Percentiles rank a stretch among this genome's conserved stretches.
Conservation (phyloP, 1,139 yeast species). For the Taphrina sp. region DNA sequence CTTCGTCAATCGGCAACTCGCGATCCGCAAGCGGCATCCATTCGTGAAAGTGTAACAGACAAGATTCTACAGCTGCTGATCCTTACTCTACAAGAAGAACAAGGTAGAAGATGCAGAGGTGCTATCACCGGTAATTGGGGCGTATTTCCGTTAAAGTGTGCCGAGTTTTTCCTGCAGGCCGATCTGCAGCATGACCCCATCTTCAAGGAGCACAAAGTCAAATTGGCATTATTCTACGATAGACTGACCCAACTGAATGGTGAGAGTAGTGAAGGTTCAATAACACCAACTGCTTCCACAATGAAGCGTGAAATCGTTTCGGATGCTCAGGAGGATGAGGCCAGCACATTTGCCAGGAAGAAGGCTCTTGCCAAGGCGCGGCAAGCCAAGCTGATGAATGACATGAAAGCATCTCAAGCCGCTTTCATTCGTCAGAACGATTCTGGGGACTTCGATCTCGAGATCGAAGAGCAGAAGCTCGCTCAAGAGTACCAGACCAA, state of each 20-base stretch:
- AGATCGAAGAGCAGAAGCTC: conserved; percentile 41
- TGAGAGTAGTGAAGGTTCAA: conserved; percentile 30
- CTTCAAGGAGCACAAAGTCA: conserved; percentile 10
- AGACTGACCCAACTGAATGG: conserved; percentile 20
- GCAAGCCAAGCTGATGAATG: conserved; percentile 70
- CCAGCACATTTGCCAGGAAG: conserved; percentile 53
- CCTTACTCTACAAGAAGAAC: conserved; percentile 35
- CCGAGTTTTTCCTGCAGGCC: background rate
- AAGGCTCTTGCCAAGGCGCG: conserved; percentile 70
- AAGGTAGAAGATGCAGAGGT: conserved; percentile 2
- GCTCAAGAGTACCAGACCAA: conserved; percentile 39
- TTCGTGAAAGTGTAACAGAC: conserved; percentile 32
- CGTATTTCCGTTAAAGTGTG: conserved; percentile 2
- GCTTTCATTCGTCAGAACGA: conserved; percentile 57
- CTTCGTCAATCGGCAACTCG: conserved; percentile 2
- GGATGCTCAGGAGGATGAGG: conserved; percentile 26
- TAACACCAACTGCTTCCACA: conserved; percentile 20
- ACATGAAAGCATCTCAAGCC: conserved; percentile 71
- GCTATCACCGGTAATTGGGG: background rate
- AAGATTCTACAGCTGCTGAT: conserved; percentile 38
- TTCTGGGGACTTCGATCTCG: conserved; percentile 37
- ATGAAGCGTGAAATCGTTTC: conserved; percentile 30
- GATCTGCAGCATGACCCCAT: background rate
- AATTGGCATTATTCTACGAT: background rate
- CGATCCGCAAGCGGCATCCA: conserved; percentile 8